These are phyloP conservation scores for Fusarium miscanthi DNA, from an alignment of 2,329 filamentous ascomycete species.

Conservation along the genomic window DNA sequence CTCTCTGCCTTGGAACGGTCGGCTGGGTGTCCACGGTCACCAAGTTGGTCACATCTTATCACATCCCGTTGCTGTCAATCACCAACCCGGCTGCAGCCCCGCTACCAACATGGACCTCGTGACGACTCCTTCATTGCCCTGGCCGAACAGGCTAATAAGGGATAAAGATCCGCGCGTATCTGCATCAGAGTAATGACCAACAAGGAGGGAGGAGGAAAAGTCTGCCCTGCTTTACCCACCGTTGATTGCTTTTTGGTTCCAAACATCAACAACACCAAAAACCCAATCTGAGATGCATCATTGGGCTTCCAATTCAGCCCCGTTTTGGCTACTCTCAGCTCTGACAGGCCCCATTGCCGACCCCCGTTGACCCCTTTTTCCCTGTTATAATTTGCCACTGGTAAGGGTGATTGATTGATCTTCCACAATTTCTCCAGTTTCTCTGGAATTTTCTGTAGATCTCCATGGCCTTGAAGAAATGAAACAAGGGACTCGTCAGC, in stretches of 20 bases:
- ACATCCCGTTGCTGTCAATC: conserved; percentile 28
- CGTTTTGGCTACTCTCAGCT: conserved; percentile 11
- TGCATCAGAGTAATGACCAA: conserved; percentile 20
- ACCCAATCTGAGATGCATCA: conserved; percentile 23
- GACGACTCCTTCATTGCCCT: conserved; percentile 38
- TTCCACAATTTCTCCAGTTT: conserved; percentile 20
- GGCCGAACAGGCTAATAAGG: conserved; percentile 34
- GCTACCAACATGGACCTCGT: conserved; percentile 41
- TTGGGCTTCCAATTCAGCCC: conserved; percentile 24
- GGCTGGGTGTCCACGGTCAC: conserved; percentile 24
- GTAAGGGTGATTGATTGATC: conserved; percentile 27
- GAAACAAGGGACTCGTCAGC: conserved; percentile 46
- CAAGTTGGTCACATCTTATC: conserved; percentile 36
- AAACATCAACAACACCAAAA: conserved; percentile 37
- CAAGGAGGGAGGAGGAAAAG: conserved; percentile 11
- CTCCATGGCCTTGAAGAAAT: conserved; percentile 28
- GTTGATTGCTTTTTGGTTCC: conserved; percentile 22
- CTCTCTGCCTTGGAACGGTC: conserved; percentile 23
- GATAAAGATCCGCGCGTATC: conserved; percentile 33
- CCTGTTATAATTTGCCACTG: conserved; percentile 40
- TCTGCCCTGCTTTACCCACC: conserved; percentile 24
- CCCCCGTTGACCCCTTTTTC: conserved; percentile 23
- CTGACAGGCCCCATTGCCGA: conserved; percentile 19
- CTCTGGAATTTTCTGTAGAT: conserved; percentile 34
- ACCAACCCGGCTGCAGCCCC: conserved; percentile 37